Base-by-base conservation (phyloP, 306 rosid species). In the Castanea crenata region DNA sequence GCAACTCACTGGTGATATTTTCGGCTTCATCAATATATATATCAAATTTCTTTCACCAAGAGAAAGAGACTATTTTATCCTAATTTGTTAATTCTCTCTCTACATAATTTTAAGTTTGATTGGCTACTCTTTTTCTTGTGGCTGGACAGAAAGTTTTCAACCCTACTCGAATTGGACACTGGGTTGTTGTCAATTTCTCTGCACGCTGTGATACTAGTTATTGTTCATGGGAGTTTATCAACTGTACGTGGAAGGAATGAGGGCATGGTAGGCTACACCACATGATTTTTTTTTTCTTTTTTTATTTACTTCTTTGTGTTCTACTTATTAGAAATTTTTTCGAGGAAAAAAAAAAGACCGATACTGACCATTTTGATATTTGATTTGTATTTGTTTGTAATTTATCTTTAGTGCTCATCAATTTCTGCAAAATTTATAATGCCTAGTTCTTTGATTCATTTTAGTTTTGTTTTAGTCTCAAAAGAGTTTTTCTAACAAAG, bases 141-240 rank as follows among this genome's bases (percentile, higher is more conserved):
- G 65, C 74, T 55, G 75, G 67, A 56, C 73, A 90, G 99, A 88
- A 88, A 62, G 91, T 95, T 85, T 57, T 85, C 31, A 78, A 82
- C 55, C 92, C 98, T 73, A 76, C 80, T 75, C 86, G 70, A 32
- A 90, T 95, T 72, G 84, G 71, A 38, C 69, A 44, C 74, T 92
- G 98, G 99, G 79, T 88, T 85, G 84, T 95, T 68, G 97, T 95
- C 55, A 95, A 95, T 83, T 95, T 95, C 85, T 91, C 98, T 80
- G 91, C 94, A 29, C 88, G 90, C 58, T 91, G 95, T 87, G 99
- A 95, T 85, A 88, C 87, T 78, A 92, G 96, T 85, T 84, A 73
- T 69, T 25, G 92, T 77, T 91, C 97, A 65, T 86, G 98, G 76
- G 97, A 95, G 84, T 97, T 95, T 76, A 92, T 95, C 82, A 92